A percentile compares a stretch with the other conserved stretches of the same genome.
These are phyloP conservation scores for Xylaria sp. DNA, from an alignment of 495 filamentous ascomycete genomes.

Conservation along the genomic window DNA sequence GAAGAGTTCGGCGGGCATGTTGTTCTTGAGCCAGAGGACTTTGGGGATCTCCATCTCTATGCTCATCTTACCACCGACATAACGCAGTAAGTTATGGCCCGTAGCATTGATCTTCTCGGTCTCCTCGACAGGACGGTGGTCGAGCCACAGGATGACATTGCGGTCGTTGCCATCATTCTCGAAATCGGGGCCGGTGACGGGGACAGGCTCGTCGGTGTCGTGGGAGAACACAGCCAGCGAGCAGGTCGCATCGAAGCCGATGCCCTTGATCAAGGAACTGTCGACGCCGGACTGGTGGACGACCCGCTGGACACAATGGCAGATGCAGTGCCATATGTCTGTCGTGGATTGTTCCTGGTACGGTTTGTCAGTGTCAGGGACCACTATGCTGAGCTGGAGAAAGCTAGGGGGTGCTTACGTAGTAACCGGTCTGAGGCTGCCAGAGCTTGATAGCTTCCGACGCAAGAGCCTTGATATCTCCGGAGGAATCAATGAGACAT, in stretches of 20 bases:
- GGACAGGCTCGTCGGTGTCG: constrained; percentile 87
- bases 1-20: constrained; percentile 94
- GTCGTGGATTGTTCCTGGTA: constrained; percentile 95
- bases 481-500: constrained; percentile 88
- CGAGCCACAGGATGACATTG: constrained; percentile 92
- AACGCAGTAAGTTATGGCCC: constrained; percentile 88
- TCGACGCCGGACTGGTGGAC: constrained; percentile 80
- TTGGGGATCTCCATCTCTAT: constrained; percentile 99
- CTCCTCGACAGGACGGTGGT: constrained; percentile 89
- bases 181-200: constrained; percentile 87
- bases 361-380: constrained; percentile 21
- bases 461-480: constrained; percentile 90
- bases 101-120: constrained; percentile 91
- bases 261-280: constrained; percentile 74
- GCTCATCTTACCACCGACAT: constrained; percentile 96
- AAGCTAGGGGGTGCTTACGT: constrained; percentile 52
- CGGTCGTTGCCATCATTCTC: constrained; percentile 77
- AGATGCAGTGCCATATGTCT: constrained; percentile 95
- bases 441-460: constrained; percentile 91
- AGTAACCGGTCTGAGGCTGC: constrained; percentile 90
- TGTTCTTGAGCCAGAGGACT: constrained; percentile 94
- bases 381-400: constrained; percentile 16
- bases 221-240: constrained; percentile 88
- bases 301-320: constrained; percentile 77
- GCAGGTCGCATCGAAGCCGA: constrained; percentile 97